Evolutionary conservation across 163 green algal genomes (phyloP).

Genomic region (Botryococcus braunii): DNA sequence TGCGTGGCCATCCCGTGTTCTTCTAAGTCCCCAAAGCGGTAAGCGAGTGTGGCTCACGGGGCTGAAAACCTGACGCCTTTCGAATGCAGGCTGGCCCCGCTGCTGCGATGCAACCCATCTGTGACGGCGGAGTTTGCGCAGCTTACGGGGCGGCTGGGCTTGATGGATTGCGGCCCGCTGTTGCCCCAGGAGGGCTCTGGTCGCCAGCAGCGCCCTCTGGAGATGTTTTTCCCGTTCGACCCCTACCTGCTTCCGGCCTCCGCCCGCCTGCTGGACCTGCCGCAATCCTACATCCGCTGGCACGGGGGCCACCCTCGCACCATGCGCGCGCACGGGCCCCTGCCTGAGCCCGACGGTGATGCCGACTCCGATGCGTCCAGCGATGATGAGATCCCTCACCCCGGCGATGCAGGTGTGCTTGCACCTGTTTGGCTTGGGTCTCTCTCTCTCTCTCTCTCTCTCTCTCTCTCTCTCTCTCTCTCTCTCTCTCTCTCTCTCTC

Average conservation of each 20-base stretch:
- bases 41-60: too few species aligned
- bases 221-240: conserved; percentile 94
- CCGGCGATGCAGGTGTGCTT: background rate
- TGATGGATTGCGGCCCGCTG: conserved; percentile 16
- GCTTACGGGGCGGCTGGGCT: conserved; percentile 25
- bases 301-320: conserved; percentile 5
- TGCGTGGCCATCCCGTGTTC: too few species aligned
- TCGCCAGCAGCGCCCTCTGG: conserved; percentile 38
- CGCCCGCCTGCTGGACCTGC: conserved; percentile 15
- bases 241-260: conserved; percentile 82
- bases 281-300: conserved; percentile 9
- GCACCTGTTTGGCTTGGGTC: background rate
- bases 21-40: too few species aligned
- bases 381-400: background rate
- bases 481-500: too few species aligned
- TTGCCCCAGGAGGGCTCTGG: background rate
- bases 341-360: background rate
- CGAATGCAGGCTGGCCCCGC: conserved; percentile 40
- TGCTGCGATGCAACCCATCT: conserved; percentile 54
- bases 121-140: conserved; percentile 62
- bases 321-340: background rate
- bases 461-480: too few species aligned
- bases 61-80: too few species aligned
- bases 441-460: too few species aligned
- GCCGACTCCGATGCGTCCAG: conserved; percentile 6